Evolutionary conservation across 2,329 filamentous ascomycete genomes (phyloP), one percentile per base, ranked within the genome.

Genomic region (Penicillium sp.): DNA sequence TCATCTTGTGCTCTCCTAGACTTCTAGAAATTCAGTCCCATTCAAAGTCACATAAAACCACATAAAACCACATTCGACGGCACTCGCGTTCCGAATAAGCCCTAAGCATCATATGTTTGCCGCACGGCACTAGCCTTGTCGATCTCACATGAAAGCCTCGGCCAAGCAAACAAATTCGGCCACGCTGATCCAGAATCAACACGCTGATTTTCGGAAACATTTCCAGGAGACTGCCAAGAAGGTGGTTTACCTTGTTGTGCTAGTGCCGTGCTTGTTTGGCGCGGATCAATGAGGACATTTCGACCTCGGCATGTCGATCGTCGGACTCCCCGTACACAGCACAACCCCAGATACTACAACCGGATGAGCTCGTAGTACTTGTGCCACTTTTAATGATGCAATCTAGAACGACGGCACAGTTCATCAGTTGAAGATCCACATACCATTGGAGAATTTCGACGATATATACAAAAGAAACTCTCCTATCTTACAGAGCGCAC

Each of bases 111-210:
- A 50, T 22, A 52, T 51, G 52, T 50, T 53, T 61, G 52, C 47
- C 59, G 20, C 49, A 39, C 26, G 29, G 31, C 38, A 54, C 50
- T 57, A 54, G 24, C 43, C 24, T 51, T 54, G 61, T 61, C 62
- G 63, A 65, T 65, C 62, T 65, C 63, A 64, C 62, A 64, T 64
- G 63, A 57, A 53, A 48, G 43, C 44, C 48, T 53, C 52, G 47
- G 52, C 47, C 55, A 58, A 53, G 46, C 46, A 46, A 47, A 45
- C 40, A 34, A 16, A 16, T 43, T 26, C 24, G 44, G 26, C 16
- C 37, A 43, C 16, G 24, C 22, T 42, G 32, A 49, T 39, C 46
- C 22, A 54, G 45, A 40, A 47, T 26, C 31, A 31, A 14, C 26
- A 24, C 18, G 31, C 53, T 53, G 14, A 10, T 45, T 55, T 44